Evolutionary conservation across 2,329 filamentous ascomycete genomes (phyloP).

Genomic region (Colletotrichum higginsianum): DNA sequence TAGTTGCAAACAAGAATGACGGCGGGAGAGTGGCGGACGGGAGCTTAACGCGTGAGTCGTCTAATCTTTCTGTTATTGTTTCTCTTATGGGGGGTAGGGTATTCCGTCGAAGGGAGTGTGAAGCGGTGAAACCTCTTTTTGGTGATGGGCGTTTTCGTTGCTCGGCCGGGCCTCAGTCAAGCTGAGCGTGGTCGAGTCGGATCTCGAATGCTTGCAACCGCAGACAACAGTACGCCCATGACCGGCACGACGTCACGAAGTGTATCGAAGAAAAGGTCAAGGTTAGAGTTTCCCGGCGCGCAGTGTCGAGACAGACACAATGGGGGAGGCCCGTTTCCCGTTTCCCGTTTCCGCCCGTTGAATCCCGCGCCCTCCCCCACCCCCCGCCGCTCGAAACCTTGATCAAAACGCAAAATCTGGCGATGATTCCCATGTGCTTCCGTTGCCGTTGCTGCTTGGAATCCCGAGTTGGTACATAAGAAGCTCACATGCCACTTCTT

Average conservation of each 20-base stretch:
- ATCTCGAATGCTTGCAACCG: too few relatives aligned
- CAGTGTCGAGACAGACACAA: background rate
- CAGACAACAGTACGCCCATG: too few relatives aligned
- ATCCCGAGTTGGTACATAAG: too few relatives aligned
- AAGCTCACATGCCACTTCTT: background rate
- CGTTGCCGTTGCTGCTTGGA: too few relatives aligned
- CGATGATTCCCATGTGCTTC: background rate
- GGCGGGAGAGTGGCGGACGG: conserved; percentile 1
- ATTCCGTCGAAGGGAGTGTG: background rate
- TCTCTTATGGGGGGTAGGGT: background rate
- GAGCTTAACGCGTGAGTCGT: conserved; percentile 17
- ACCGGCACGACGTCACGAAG: background rate
- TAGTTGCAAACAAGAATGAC: background rate
- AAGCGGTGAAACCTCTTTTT: background rate
- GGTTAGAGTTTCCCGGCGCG: conserved; percentile 13
- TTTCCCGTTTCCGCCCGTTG: background rate
- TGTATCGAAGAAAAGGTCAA: conserved; percentile 14
- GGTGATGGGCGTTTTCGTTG: conserved; percentile 6
- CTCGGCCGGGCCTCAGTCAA: background rate
- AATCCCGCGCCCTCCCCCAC: background rate
- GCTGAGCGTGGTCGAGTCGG: background rate
- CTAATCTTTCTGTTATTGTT: background rate
- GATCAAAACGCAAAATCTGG: conserved; percentile 4
- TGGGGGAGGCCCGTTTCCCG: conserved; percentile 7
- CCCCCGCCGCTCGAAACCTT: conserved; percentile 19